phyloP scores from a whole-genome alignment of 179 eudicot genomes.

The Beta macrorhiza region DNA sequence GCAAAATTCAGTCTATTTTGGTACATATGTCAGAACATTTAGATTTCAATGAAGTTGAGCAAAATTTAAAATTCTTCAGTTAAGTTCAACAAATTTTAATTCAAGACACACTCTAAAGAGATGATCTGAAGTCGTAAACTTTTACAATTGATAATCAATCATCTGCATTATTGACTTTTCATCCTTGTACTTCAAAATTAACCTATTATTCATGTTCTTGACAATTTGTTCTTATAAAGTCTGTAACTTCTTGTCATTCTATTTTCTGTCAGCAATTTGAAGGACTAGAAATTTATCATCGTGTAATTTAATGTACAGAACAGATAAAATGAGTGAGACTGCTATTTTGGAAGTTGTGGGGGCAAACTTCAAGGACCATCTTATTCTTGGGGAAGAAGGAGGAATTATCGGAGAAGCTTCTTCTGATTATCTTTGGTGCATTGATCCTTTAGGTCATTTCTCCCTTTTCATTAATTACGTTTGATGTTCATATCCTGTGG shows the following conservation, averaged over 20 bases:
- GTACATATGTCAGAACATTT: background rate
- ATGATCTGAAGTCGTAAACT: background rate
- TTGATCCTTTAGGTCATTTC: constrained; percentile 86
- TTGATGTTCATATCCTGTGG: constrained; percentile 11
- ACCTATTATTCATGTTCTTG: background rate
- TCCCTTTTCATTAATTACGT: constrained; percentile 13
- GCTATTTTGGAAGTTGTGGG: constrained; percentile 79
- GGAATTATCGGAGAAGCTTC: constrained; percentile 89
- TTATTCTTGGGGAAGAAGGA: constrained; percentile 99
- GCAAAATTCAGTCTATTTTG: background rate
- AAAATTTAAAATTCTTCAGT: background rate
- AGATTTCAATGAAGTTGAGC: background rate
- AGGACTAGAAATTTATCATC: constrained; percentile 9
- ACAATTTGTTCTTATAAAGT: background rate
- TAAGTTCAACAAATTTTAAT: background rate
- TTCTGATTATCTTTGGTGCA: constrained; percentile 99
- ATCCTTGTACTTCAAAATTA: background rate
- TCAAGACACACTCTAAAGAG: background rate
- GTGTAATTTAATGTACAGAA: constrained; percentile 56
- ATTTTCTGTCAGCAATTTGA: constrained; percentile 10
- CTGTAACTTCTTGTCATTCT: background rate
- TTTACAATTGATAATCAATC: background rate
- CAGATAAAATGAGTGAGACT: constrained; percentile 91
- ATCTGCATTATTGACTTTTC: background rate
- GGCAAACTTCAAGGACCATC: constrained; percentile 77